Conservation (phyloP, 768 basidiomycete species). For the Tylopilus plumbeoviolaceoides region DNA sequence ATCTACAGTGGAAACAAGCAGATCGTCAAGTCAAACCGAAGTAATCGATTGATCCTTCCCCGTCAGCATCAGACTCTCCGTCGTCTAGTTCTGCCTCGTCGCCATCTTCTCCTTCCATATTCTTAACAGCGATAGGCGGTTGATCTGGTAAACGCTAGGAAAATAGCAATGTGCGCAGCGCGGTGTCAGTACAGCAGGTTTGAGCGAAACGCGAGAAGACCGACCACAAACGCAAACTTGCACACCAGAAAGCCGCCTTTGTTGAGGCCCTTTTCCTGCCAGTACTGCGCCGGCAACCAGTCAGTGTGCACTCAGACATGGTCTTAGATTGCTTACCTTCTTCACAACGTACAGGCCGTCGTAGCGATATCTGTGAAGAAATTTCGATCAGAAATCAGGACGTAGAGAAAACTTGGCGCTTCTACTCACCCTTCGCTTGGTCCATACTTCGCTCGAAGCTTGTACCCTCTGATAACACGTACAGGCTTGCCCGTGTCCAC, state of each 20-base stretch:
- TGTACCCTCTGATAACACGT: slow-evolving; percentile 81
- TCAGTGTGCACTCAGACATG: neutral
- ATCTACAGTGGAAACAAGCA: neutral
- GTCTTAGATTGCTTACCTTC: slow-evolving; percentile 40
- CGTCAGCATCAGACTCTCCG: slow-evolving; percentile 6
- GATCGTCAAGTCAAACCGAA: no score
- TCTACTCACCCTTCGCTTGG: slow-evolving; percentile 66
- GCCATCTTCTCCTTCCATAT: slow-evolving; percentile 4
- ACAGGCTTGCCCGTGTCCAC: slow-evolving; percentile 79
- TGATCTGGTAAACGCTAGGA: slow-evolving; percentile 26
- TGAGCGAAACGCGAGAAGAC: slow-evolving; percentile 8
- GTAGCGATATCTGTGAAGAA: slow-evolving; percentile 67
- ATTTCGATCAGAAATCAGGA: neutral
- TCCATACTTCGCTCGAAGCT: slow-evolving; percentile 61
- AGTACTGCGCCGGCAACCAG: slow-evolving; percentile 43
- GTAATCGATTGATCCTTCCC: neutral
- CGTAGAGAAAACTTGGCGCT: neutral
- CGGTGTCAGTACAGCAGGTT: neutral
- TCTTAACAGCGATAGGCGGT: slow-evolving; percentile 22
- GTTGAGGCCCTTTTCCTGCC: slow-evolving; percentile 71
- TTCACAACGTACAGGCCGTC: slow-evolving; percentile 84
- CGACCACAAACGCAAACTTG: slow-evolving; percentile 79
- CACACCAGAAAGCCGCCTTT: slow-evolving; percentile 72
- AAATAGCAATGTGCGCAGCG: neutral
- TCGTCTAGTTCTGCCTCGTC: neutral